These are phyloP conservation scores for Jackrogersella multiformis DNA, from an alignment of 495 filamentous ascomycete genomes.

Conservation along the genomic window DNA sequence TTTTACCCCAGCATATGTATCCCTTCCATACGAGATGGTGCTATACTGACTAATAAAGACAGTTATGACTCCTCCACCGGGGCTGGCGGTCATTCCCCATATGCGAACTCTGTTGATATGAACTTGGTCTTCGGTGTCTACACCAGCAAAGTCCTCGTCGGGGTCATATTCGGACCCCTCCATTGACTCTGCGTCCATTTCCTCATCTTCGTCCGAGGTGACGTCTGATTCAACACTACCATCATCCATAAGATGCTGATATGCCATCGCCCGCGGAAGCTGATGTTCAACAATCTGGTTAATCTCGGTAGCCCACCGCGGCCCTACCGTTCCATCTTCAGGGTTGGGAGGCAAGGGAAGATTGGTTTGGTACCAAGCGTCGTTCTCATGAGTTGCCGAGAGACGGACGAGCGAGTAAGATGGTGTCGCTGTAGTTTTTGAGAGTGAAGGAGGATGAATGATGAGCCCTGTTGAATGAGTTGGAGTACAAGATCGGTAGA, in stretches of 20 bases:
- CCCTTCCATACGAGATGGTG: conserved; percentile 51
- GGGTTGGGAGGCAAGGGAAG: conserved; percentile 36
- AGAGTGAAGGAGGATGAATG: conserved; percentile 51
- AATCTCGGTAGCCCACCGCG: conserved; percentile 56
- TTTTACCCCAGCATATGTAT: conserved; percentile 53
- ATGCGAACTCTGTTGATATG: conserved; percentile 57
- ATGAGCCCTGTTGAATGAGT: conserved; percentile 49
- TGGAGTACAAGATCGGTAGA: not conserved
- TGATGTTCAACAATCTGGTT: conserved; percentile 50
- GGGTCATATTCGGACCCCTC: conserved; percentile 41
- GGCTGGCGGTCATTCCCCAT: conserved; percentile 54
- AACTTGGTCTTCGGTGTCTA: conserved; percentile 44
- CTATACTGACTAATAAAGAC: conserved; percentile 52
- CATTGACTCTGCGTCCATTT: conserved; percentile 31
- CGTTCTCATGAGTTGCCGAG: conserved; percentile 56
- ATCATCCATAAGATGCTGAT: conserved; percentile 7
- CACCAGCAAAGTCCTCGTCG: conserved; percentile 32
- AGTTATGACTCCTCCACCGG: conserved; percentile 55
- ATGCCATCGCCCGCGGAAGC: conserved; percentile 42
- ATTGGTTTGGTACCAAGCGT: conserved; percentile 58
- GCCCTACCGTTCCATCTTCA: conserved; percentile 31
- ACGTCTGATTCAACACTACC: conserved; percentile 16
- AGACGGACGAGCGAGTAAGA: conserved; percentile 56
- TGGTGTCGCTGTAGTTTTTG: conserved; percentile 41
- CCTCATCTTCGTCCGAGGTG: conserved; percentile 21